These are phyloP conservation scores for Lepiota subincarnata DNA, from an alignment of 768 basidiomycete species.

Conservation along the genomic window DNA sequence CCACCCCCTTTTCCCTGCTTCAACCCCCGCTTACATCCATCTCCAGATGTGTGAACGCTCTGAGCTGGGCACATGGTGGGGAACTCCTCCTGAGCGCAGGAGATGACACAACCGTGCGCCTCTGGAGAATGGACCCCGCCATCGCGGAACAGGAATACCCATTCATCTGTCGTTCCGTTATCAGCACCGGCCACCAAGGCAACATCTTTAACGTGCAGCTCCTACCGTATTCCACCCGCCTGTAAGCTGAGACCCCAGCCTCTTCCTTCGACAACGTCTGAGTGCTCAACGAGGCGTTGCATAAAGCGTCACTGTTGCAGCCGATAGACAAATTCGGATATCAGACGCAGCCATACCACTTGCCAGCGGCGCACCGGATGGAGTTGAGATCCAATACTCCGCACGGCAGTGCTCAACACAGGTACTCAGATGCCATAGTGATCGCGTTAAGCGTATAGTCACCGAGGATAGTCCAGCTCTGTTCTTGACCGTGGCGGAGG, in stretches of 20 bases:
- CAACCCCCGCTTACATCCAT: neutral
- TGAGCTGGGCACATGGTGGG: conserved; percentile 69
- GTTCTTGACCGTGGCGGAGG: conserved; percentile 81
- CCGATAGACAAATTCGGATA: conserved; percentile 72
- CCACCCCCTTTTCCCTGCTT: neutral
- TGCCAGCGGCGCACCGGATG: conserved; percentile 30
- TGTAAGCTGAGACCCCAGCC: conserved; percentile 40
- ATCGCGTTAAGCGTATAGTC: conserved; percentile 73
- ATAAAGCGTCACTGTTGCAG: conserved; percentile 64
- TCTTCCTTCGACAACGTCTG: conserved; percentile 10
- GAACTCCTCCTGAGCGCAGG: conserved; percentile 65
- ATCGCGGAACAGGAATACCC: conserved; percentile 49
- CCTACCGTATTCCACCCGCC: conserved; percentile 73
- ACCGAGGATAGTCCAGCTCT: conserved; percentile 75
- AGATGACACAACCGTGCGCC: conserved; percentile 72
- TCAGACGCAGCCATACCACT: conserved; percentile 58
- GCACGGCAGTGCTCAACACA: conserved; percentile 45
- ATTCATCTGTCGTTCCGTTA: conserved; percentile 61
- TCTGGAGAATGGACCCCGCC: conserved; percentile 67
- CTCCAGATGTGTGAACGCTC: conserved; percentile 68
- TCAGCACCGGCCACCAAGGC: conserved; percentile 72
- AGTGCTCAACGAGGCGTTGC: conserved; percentile 13
- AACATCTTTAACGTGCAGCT: conserved; percentile 87
- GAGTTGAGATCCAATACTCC: conserved; percentile 42
- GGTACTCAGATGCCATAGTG: conserved; percentile 63